Evolutionary conservation across 78 protist species (phyloP).

Genomic region (Dictyostelium citrinum): DNA sequence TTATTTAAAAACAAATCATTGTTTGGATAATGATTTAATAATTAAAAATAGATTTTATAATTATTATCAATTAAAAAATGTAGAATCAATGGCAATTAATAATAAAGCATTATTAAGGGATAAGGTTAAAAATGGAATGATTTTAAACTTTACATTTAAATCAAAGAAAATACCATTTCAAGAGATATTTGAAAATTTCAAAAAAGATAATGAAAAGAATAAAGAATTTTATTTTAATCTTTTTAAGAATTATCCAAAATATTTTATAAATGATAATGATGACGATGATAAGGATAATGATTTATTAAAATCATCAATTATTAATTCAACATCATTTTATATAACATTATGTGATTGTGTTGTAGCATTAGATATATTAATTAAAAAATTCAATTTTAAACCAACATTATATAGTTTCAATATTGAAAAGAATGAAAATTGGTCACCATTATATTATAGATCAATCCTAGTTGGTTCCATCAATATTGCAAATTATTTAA

Average conservation of each 20-base stretch:
- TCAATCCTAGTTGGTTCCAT: not conserved
- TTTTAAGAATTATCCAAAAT: not conserved
- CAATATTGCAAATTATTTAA: not conserved
- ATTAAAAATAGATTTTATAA: not conserved
- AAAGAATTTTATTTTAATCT: not conserved
- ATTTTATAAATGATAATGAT: not conserved
- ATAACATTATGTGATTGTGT: not conserved
- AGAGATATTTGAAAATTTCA: not conserved
- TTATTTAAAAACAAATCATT: not conserved
- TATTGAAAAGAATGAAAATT: not conserved
- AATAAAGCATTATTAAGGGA: not conserved
- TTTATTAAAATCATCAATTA: not conserved
- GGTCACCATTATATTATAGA: not conserved
- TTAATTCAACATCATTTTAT: not conserved
- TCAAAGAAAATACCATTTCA: not conserved
- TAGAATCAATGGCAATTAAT: not conserved
- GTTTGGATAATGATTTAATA: not conserved
- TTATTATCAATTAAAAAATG: not conserved
- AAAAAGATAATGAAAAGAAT: not conserved
- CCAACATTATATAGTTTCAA: not conserved
- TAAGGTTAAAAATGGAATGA: not conserved
- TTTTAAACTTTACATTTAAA: not conserved
- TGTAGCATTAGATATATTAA: not conserved
- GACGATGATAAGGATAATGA: not conserved
- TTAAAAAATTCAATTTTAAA: not conserved